phyloP scores from a whole-genome alignment of 345 rosid species.

The Trapa bicornis region DNA sequence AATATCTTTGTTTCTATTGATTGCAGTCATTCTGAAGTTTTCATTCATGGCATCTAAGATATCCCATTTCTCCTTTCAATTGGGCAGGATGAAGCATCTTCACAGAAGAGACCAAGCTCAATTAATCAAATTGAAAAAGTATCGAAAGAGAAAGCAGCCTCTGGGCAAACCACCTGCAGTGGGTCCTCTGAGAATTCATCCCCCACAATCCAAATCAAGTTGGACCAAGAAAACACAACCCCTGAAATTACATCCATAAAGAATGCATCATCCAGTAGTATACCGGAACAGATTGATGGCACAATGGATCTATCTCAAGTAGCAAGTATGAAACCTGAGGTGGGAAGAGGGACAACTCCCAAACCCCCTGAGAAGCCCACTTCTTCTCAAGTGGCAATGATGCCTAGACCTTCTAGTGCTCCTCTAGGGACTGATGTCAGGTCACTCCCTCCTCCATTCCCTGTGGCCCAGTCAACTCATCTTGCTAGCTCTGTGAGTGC shows the following conservation, averaged over 20 bases:
- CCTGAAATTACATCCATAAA: constrained; percentile 21
- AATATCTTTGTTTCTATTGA: not conserved
- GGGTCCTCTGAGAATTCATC: constrained; percentile 27
- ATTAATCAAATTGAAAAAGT: constrained; percentile 36
- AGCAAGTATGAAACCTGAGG: constrained; percentile 29
- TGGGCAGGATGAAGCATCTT: constrained; percentile 19
- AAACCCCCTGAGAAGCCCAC: constrained; percentile 32
- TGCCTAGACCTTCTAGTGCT: constrained; percentile 90
- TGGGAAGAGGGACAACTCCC: constrained; percentile 26
- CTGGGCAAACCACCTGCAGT: constrained; percentile 40
- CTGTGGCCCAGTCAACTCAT: constrained; percentile 43
- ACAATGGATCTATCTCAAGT: constrained; percentile 20
- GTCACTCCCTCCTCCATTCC: constrained; percentile 37
- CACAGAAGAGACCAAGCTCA: constrained; percentile 23
- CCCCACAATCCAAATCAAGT: constrained; percentile 28
- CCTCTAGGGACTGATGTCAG: constrained; percentile 54
- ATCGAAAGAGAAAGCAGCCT: constrained; percentile 44
- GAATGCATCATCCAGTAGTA: constrained; percentile 27
- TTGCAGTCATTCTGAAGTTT: not conserved
- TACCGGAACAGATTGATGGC: constrained; percentile 34
- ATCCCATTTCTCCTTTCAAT: not conserved
- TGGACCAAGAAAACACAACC: constrained; percentile 26
- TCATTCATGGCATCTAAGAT: not conserved
- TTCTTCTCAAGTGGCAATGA: constrained; percentile 30
- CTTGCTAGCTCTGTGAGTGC: constrained; percentile 83